Percentiles rank a stretch among this genome's conserved stretches.
These are phyloP conservation scores for Styphnolobium japonicum DNA, from an alignment of 306 rosid species.

Conservation along the genomic window DNA sequence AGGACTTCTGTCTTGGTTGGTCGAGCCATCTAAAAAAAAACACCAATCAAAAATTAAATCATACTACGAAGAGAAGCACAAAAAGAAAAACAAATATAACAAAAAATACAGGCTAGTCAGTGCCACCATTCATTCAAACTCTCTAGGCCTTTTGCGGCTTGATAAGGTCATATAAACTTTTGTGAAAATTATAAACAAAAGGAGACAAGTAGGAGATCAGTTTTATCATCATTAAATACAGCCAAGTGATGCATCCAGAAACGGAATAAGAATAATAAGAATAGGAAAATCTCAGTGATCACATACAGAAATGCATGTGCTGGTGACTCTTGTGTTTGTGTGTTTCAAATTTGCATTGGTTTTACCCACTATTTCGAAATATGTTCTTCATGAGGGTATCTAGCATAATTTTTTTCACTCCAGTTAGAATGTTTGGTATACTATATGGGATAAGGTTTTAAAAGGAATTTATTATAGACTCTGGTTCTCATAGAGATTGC, in stretches of 20 bases:
- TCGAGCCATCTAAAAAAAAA: constrained; percentile 54
- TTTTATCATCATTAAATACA: background rate
- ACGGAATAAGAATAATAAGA: background rate
- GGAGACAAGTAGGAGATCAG: background rate
- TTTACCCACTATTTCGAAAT: background rate
- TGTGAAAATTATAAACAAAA: background rate
- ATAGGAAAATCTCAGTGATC: background rate
- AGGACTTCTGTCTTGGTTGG: constrained; percentile 83
- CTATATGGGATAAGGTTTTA: background rate
- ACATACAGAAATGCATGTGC: background rate
- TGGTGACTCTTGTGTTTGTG: background rate
- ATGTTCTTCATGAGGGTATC: background rate
- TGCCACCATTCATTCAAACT: background rate
- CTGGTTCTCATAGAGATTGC: background rate
- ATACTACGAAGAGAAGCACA: background rate
- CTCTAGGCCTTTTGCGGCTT: background rate
- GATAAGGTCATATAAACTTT: background rate
- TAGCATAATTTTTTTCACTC: background rate
- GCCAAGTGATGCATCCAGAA: background rate
- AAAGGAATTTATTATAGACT: background rate
- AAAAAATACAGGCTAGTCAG: background rate
- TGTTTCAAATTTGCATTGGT: background rate
- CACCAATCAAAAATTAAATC: background rate
- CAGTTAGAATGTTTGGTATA: background rate
- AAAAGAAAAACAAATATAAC: background rate